Percentiles rank a stretch among this genome's conserved stretches.
phyloP scores from a whole-genome alignment of 176 grass and related monocot species.

The Rhynchospora breviuscula region DNA sequence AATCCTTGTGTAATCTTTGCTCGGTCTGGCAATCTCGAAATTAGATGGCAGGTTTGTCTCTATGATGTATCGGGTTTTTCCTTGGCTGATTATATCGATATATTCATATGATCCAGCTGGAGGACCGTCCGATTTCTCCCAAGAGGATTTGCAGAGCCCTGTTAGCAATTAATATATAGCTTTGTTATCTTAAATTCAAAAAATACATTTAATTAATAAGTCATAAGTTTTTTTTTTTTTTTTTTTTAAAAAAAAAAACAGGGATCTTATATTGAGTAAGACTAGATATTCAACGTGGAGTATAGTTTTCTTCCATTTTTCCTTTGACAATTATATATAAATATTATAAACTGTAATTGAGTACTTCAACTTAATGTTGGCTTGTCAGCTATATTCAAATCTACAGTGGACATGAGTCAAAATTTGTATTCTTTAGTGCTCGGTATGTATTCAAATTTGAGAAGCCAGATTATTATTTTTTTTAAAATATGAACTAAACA shows the following conservation, averaged over 20 bases:
- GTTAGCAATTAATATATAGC: neutral
- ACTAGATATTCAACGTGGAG: no score
- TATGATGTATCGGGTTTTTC: slow-evolving; percentile 48
- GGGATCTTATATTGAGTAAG: no score
- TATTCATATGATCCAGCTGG: slow-evolving; percentile 43
- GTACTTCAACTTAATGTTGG: no score
- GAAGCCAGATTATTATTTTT: neutral
- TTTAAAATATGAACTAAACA: neutral
- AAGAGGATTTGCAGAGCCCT: slow-evolving; percentile 70
- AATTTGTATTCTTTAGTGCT: no score
- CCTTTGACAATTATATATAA: no score
- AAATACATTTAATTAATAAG: neutral
- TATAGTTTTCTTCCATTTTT: no score
- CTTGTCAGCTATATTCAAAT: no score
- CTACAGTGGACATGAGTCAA: no score
- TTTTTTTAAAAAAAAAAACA: no score
- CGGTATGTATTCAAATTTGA: neutral
- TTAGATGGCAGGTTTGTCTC: slow-evolving; percentile 49
- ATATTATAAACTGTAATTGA: no score
- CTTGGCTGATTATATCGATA: slow-evolving; percentile 36
- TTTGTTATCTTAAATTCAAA: neutral
- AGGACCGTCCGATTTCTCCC: slow-evolving; percentile 35
- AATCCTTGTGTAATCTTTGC: slow-evolving; percentile 35
- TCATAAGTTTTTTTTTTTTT: neutral
- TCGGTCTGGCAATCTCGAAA: slow-evolving; percentile 77